Base-by-base conservation (phyloP, 2,329 filamentous ascomycete genomes). In the Sclerotinia spermophila region DNA sequence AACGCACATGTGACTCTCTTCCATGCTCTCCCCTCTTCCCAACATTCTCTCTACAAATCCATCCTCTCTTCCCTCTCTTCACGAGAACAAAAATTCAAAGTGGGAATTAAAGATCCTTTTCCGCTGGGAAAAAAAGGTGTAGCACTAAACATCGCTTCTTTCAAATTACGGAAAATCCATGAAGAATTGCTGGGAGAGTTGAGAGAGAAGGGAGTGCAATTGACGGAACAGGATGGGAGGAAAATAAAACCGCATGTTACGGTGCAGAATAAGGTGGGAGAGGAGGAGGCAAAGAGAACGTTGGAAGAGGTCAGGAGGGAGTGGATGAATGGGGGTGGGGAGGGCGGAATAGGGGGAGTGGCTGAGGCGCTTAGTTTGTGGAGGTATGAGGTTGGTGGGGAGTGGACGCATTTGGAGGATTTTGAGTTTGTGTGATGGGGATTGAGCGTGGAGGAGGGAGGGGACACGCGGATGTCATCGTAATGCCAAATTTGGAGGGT, bases 1-100 rank as follows among this genome's bases (percentile, higher is more conserved):
- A 51, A 55, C 38, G 68, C 71, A 19, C 71, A 72, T 35, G 62
- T 72, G 30, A 70, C 71, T 19, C 55, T 72, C 10, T 72, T 72
- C 30, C 71, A 72, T 10, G 68, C 68, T 1, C 68, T 72, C 8
- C 68, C 71, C 27, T 35, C 68, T 24, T 33, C 56, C 19, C 24
- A 61, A 3, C 45, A 55, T n/a, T 24, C 56, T 6, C 55, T 67
- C 24, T 67, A 62, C 8, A 53, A 27, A 30, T 38, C 27, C 11
- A 10, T 30, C 6, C 27, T 72, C 38, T 38, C 27, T 1, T 24
- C 48, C 33, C 35, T 58, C 60, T 8, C 44, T 19, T 60, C 44
- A 55, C 71, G 27, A n/a, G 44, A 56, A 38, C 55, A 24, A 10
- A 56, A 21, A 33, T 72, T 72, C 61, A 72, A 56, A 13, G 21